Evolutionary conservation across 441 rosid genomes (phyloP).

Genomic region (Kokia cookei): DNA sequence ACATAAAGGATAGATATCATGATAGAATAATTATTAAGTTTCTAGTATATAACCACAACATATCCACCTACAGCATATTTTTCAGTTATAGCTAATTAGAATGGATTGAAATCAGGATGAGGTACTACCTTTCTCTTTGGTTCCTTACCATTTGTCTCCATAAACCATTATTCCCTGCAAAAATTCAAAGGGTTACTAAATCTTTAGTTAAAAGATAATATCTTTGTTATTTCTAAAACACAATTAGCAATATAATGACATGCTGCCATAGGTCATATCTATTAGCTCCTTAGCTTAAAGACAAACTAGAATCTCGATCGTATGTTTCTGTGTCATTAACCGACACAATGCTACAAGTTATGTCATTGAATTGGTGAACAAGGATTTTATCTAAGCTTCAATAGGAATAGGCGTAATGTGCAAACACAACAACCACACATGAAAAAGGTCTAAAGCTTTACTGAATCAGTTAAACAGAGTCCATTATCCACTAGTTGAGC

Average conservation of each 20-base stretch:
- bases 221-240: neutral
- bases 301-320: neutral
- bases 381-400: neutral
- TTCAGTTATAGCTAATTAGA: neutral
- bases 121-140: neutral
- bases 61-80: neutral
- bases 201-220: neutral
- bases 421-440: neutral
- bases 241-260: neutral
- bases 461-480: neutral
- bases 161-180: constrained; percentile 25
- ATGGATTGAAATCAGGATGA: neutral
- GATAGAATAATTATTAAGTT: neutral
- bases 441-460: neutral
- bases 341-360: neutral
- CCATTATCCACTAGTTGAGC: neutral
- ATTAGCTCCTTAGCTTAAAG: neutral
- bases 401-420: neutral
- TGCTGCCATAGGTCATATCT: too few relatives aligned
- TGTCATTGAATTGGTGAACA: neutral
- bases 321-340: neutral
- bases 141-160: neutral
- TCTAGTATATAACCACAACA: neutral
- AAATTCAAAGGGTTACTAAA: neutral
- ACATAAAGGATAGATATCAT: neutral